Base-by-base conservation (phyloP, 2,329 filamentous ascomycete genomes). In the Aspergillus persii region DNA sequence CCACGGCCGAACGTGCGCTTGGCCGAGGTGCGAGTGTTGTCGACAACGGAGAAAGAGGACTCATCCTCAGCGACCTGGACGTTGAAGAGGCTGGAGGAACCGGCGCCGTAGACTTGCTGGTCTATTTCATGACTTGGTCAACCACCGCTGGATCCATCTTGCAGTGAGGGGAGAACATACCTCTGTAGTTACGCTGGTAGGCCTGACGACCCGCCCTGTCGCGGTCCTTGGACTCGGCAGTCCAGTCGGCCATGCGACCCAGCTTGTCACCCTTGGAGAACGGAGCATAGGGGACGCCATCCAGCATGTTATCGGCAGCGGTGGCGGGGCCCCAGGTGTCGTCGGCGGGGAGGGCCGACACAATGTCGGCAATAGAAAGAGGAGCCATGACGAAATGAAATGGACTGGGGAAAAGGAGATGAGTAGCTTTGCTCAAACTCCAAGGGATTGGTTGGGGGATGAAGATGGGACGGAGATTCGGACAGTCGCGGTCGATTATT, bases 191-290 rank as follows among this genome's bases (percentile, higher is more conserved):
- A 69, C 94, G 86, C 78, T 94, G 92, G 79, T 96, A 98, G 74
- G 95, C 91, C 77, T 90, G 88, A 74, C 94, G 84, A 63, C 92
- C 91, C 67, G 90, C 89, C 71, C 92, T 83, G 61, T 84, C 81
- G 68, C 75, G 72, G 68, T 87, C 85, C 80, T 97, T 97, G 76
- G 90, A 88, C 74, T 97, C 95, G 51, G 87, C 74, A 18, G 93
- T 96, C 95, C 95, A 99, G 83, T 99, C 95, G 62, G 95, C 95
- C 93, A 99, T 98, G 77, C 95, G 93, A 73, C 95, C 95, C 61
- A 99, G 84, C 85, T 97, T 98, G 83, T 99, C 95, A 76, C 92
- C 92, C 81, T 99, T 99, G 68, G 93, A 97, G 83, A 95, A 99
- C 62, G 95, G 95, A 69, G 95, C 95, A 78, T 97, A 99, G 44